Evolutionary conservation across 352 stramenopile species (phyloP).

Genomic region (Phytopythium helicoides): DNA sequence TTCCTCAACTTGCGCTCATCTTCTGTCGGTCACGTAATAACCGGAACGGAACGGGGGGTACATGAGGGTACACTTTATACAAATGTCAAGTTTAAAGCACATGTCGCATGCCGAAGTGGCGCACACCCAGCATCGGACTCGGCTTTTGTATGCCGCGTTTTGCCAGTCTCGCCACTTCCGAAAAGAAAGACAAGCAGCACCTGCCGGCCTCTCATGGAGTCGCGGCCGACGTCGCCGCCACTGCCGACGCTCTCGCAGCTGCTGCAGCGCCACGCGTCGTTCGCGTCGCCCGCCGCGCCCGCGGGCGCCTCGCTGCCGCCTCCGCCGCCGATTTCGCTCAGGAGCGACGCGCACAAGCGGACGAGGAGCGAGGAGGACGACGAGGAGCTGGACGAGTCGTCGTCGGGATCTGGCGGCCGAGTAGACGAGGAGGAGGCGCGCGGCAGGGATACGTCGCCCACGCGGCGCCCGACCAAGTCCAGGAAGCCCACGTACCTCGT

Average conservation of each 20-base stretch:
- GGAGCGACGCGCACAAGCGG: background rate
- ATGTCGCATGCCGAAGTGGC: too few species aligned
- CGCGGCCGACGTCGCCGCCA: constrained; percentile 1
- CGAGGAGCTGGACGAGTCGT: background rate
- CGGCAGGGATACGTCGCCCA: too few species aligned
- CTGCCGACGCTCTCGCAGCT: constrained; percentile 8
- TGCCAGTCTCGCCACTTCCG: too few species aligned
- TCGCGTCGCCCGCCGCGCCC: background rate
- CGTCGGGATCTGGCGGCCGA: background rate
- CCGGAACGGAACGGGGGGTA: background rate
- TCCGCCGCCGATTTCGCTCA: background rate
- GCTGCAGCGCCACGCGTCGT: constrained; percentile 3
- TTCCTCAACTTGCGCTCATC: constrained; percentile 4
- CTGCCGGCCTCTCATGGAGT: too few species aligned
- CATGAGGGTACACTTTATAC: background rate
- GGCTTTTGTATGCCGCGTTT: too few species aligned
- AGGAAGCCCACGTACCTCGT: constrained; percentile 38
- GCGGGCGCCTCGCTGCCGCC: background rate
- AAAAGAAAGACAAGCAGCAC: too few species aligned
- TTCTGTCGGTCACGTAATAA: background rate
- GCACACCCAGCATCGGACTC: too few species aligned
- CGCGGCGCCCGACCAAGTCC: constrained; percentile 17
- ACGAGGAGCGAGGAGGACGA: constrained; percentile 11
- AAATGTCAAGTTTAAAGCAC: too few species aligned
- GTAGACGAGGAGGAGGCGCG: too few species aligned